Evolutionary conservation across 441 rosid species (phyloP), one percentile per base, ranked within the genome.

Genomic region (Populus trichocarpa): DNA sequence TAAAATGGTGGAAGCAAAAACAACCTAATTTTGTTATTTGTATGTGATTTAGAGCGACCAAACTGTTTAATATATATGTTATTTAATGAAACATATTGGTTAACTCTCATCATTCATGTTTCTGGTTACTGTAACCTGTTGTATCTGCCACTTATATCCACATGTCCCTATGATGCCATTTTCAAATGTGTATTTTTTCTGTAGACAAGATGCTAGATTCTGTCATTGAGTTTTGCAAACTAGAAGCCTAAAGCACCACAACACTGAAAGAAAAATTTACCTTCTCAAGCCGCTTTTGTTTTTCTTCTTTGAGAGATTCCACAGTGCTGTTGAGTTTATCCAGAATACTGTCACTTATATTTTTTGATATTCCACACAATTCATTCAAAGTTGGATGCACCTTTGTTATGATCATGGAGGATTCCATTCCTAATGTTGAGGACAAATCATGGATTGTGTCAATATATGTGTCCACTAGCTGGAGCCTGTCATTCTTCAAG

Each of bases 301-400:
- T 94, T 86, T 93, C 98, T 76, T 89, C 95, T 76, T 93, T 85
- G 8, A 96, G 93, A 75, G 95, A 91, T 73, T 91, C 88, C 78
- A 94, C 95, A 3, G 97, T 93, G 84, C 84, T 86, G 78, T 88
- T 86, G 77, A 96, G 99, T 80, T 92, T 93, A 67, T 83, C 91
- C 83, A 94, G 84, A 82, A 96, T 93, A 77, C 84, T 74, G 69
- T 96, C 98, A 53, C 99, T 92, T 70, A 96, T 94, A 87, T 93
- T 94, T 79, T 93, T 96, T 63, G 98, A 93, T 85, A 94, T 90
- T 67, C 99, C 98, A 80, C 93, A 94, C 78, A 92, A 80, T 74
- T 94, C 98, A 74, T 92, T 96, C 81, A 96, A 81, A 84, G 90
- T 96, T 72, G 99, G 98, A 77, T 96, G 98, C 73, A 96, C 95